Evolutionary conservation across 257 asterid genomes (phyloP), one percentile per base, ranked within the genome.

Genomic region (Rauvolfia tetraphylla): DNA sequence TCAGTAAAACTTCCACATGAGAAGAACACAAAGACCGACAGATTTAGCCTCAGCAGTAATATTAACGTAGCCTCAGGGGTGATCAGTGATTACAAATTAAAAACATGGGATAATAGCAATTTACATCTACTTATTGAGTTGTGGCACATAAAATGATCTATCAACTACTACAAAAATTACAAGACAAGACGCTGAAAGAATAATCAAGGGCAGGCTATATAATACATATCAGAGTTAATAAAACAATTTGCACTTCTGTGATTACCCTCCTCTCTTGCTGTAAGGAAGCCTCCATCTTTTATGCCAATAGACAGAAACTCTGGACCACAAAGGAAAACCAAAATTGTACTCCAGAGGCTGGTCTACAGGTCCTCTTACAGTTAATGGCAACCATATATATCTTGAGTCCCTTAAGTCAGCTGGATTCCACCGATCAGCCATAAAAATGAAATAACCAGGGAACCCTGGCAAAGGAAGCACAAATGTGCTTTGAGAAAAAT

Each of bases 391-490:
- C 99, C 99, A 95, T 1, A 95, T 87, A 20, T 95, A 93, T 71
- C 99, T 88, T 42, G 99, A 93, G 81, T 95, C 96, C 78, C 91
- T 85, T 83, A 95, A 84, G 83, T 93, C 96, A 4, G 97, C 93
- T 0, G 97, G 98, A 80, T 88, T 91, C 99, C 99, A 95, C 25
- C 99, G 74, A 77, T 95, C 99, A 33, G 98, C 97, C 98, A 95
- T 90, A 86, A 93, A 93, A 53, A 93, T 76, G 54, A 89, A 95
- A 25, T 71, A 79, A 11, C 95, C 97, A 0, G 88, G 86, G 7
- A 89, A 42, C 74, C 92, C 95, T 0, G 87, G 86, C 85, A 95
- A 58, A 14, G 99, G 99, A 80, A 95, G 84, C 79, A 95, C 98
- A 12, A 67, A 93, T 2, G 91, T 95, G 79, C 99, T 85, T 89